Conservation (phyloP, 2,329 filamentous ascomycete genomes). For the Epichloe amarillans region DNA sequence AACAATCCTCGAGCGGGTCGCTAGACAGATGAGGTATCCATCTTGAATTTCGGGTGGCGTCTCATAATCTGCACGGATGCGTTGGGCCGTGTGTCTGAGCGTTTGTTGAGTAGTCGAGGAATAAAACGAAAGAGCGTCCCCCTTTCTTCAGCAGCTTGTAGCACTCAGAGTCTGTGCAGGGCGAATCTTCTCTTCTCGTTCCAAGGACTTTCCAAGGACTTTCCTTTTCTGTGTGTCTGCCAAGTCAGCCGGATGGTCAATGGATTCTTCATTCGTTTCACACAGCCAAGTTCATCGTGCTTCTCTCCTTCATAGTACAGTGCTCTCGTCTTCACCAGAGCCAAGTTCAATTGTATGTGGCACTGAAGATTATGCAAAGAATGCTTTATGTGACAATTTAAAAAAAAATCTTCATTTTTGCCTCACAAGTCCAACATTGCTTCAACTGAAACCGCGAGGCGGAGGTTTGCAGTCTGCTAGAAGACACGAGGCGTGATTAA, state of each 20-base stretch:
- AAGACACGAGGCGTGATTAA: not conserved
- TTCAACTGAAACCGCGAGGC: not conserved
- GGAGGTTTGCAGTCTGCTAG: not conserved
- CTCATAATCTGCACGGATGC: conserved; percentile 1
- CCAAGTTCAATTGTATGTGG: no score
- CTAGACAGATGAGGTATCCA: not conserved
- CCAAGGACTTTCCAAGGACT: not conserved
- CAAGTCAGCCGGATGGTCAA: not conserved
- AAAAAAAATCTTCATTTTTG: no score
- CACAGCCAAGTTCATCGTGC: not conserved
- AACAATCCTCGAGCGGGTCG: not conserved
- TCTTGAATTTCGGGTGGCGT: not conserved
- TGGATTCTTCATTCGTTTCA: not conserved
- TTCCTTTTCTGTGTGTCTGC: not conserved
- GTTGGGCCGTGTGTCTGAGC: not conserved
- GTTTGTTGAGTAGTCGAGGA: not conserved
- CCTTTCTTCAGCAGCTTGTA: not conserved
- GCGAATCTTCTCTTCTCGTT: not conserved
- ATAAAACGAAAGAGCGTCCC: not conserved
- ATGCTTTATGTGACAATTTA: no score
- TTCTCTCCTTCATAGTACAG: no score
- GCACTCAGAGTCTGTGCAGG: not conserved
- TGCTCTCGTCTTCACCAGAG: no score
- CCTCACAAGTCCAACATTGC: not conserved
- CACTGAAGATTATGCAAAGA: no score